phyloP scores from a whole-genome alignment of 2,329 filamentous ascomycete species.

The Pochonia chlamydosporia region DNA sequence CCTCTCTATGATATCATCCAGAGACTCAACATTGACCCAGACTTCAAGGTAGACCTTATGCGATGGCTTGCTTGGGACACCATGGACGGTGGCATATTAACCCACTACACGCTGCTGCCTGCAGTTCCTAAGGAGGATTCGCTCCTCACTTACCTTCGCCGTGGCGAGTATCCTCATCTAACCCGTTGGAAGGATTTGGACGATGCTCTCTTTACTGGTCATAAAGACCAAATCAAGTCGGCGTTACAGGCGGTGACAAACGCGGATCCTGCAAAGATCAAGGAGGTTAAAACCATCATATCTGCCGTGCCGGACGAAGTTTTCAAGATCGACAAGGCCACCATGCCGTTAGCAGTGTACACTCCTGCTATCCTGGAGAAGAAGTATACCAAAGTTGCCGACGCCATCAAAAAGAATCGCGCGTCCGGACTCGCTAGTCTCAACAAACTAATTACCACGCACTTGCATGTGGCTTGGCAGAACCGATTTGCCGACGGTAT shows the following conservation, averaged over 20 bases:
- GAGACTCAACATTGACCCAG: conserved; percentile 50
- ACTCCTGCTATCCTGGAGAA: conserved; percentile 53
- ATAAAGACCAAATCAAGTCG: conserved; percentile 56
- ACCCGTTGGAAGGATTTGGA: conserved; percentile 70
- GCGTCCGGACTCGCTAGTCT: conserved; percentile 60
- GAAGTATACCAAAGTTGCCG: conserved; percentile 62
- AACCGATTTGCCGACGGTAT: conserved; percentile 72
- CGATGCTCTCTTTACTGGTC: conserved; percentile 67
- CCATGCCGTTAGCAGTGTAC: conserved; percentile 73
- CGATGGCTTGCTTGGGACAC: conserved; percentile 90
- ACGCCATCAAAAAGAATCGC: conserved; percentile 51
- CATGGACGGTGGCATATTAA: conserved; percentile 78
- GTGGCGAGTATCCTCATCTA: conserved; percentile 67
- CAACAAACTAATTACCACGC: conserved; percentile 71
- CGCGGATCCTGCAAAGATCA: conserved; percentile 42
- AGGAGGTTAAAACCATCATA: conserved; percentile 56
- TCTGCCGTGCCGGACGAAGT: conserved; percentile 52
- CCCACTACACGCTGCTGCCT: conserved; percentile 74
- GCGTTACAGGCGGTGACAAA: conserved; percentile 55
- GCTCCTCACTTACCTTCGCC: conserved; percentile 65
- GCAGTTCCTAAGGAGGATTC: conserved; percentile 73
- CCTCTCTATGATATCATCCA: conserved; percentile 70
- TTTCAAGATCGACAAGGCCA: conserved; percentile 60
- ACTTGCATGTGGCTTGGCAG: conserved; percentile 83
- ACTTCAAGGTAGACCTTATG: conserved; percentile 65